phyloP scores from a whole-genome alignment of 768 basidiomycete genomes.

The Gloeophyllum trabeum region DNA sequence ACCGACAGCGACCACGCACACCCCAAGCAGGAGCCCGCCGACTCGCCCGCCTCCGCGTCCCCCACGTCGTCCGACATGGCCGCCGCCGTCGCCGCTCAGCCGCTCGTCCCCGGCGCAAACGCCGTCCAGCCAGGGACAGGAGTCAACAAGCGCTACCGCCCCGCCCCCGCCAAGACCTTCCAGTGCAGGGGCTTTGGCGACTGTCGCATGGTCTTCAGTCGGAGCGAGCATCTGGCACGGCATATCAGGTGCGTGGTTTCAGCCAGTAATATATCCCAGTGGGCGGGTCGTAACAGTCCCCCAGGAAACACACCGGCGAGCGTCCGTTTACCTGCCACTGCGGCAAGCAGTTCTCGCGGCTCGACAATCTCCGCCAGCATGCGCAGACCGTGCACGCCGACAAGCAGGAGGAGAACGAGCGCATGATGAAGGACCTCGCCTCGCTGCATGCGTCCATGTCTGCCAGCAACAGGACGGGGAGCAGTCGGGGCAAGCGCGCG shows the following conservation, averaged over 20 bases:
- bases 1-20: background rate
- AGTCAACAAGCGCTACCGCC: slow-evolving; percentile 57
- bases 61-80: slow-evolving; percentile 18
- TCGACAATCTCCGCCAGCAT: slow-evolving; percentile 96
- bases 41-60: background rate
- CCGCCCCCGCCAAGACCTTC: slow-evolving; percentile 87
- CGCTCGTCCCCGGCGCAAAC: slow-evolving; percentile 6
- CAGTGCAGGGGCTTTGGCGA: slow-evolving; percentile 92
- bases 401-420: slow-evolving; percentile 78
- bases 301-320: slow-evolving; percentile 96
- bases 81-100: slow-evolving; percentile 16
- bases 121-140: too few relatives aligned
- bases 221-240: slow-evolving; percentile 91
- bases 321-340: slow-evolving; percentile 96
- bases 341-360: slow-evolving; percentile 87
- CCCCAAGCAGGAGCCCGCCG: background rate
- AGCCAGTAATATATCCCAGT: background rate
- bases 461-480: slow-evolving; percentile 29
- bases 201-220: slow-evolving; percentile 92
- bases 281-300: slow-evolving; percentile 2
- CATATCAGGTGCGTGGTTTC: slow-evolving; percentile 72
- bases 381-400: slow-evolving; percentile 97
- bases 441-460: slow-evolving; percentile 77
- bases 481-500: slow-evolving; percentile 26
- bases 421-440: slow-evolving; percentile 87